Evolutionary conservation across 257 asterid genomes (phyloP), one percentile per base, ranked within the genome.

Genomic region (Eucommia ulmoides): DNA sequence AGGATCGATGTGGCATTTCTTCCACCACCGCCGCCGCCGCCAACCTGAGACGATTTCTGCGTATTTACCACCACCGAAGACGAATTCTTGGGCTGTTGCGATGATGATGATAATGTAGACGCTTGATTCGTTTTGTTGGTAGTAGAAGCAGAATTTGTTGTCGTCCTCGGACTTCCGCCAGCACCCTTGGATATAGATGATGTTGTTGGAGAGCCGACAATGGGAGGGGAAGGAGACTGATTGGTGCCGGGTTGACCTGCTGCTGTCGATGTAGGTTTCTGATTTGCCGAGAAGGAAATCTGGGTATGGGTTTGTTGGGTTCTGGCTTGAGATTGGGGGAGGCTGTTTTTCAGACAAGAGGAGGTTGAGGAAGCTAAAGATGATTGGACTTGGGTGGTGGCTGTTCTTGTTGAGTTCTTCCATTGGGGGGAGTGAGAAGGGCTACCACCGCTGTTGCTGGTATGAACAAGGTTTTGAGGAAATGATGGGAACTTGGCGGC

Each of bases 131-230:
- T 53, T 68, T 81, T 88, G 63, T 60, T 73, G 69, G 67, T 75
- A 1, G 79, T 64, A 22, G 94, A 59, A 50, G 85, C 62, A 0
- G 96, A 66, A 33, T 67, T 56, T 41, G 74, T 68, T 15, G 73
- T 68, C 16, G 20, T 10, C 58, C 96, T 78, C 8, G 96, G 96
- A 59, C 98, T 89, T 47, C 88, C 94, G 75, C 81, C 45, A 18
- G 92, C 81, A 42, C 94, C 93, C 69, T 80, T 91, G 19, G 96
- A 91, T 58, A 88, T 69, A 10, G 96, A 73, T 1, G 95, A 84
- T 56, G 80, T 80, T 3, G 98, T 80, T 14, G 98, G 96, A 25
- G 96, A 91, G 44, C 87, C 86, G 35, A 78, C 88, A 78, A 77
- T 65, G 1, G 93, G 78, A 7, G 94, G 65, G 20, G 94, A 75